Percentiles rank a stretch among this genome's conserved stretches.
Conservation (phyloP, 257 asterid genomes). For the Osmanthus fragrans region DNA sequence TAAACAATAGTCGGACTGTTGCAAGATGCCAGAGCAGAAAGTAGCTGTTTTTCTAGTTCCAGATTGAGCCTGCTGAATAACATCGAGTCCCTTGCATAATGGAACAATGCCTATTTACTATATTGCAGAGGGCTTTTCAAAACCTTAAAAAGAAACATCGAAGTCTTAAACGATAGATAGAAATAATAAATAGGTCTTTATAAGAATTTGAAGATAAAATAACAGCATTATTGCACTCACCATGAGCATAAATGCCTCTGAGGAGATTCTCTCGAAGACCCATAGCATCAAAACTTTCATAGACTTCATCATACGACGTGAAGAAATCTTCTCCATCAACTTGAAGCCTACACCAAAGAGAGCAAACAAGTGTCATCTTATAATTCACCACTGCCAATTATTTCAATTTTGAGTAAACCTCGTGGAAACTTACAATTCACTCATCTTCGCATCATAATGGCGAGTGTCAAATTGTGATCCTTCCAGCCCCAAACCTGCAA, state of each 20-base stretch:
- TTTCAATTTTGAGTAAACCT: not conserved
- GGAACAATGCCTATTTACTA: constrained; percentile 91
- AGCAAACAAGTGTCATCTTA: not conserved
- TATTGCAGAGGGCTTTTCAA: constrained; percentile 90
- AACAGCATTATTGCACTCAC: constrained; percentile 26
- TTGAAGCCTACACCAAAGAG: constrained; percentile 39
- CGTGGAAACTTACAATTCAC: constrained; percentile 45
- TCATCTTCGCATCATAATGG: constrained; percentile 68
- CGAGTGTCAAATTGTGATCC: constrained; percentile 70
- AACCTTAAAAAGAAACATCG: constrained; percentile 43
- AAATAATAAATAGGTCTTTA: not conserved
- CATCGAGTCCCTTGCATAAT: constrained; percentile 77
- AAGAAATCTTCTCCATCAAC: constrained; percentile 54
- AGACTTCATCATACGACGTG: constrained; percentile 56
- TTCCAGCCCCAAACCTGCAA: constrained; percentile 72
- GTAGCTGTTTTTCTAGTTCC: constrained; percentile 89
- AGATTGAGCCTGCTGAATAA: constrained; percentile 84
- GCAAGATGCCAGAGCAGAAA: constrained; percentile 79
- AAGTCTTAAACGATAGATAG: not conserved
- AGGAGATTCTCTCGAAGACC: constrained; percentile 59
- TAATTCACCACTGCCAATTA: not conserved
- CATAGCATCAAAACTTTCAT: constrained; percentile 58
- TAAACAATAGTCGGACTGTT: constrained; percentile 66
- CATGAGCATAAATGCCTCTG: constrained; percentile 64
- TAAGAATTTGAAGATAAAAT: not conserved